phyloP scores from a whole-genome alignment of 2,329 filamentous ascomycete genomes.

The Alternaria metachromatica region DNA sequence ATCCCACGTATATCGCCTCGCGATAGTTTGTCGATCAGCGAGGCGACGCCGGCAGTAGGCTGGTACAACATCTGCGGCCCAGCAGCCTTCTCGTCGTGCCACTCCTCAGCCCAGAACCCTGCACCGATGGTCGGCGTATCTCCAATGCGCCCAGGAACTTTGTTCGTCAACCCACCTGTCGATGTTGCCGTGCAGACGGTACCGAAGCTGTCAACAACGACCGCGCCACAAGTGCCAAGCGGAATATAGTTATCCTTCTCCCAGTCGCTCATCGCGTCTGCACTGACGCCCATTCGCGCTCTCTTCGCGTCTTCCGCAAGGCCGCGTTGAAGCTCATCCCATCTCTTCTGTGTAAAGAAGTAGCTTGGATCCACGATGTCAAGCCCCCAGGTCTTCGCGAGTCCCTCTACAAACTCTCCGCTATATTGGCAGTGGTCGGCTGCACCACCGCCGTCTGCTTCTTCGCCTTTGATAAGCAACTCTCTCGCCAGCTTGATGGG shows the following conservation, averaged over 20 bases:
- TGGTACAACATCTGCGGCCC: conserved; percentile 28
- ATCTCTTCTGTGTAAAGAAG: conserved; percentile 79
- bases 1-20: conserved; percentile 54
- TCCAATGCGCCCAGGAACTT: conserved; percentile 81
- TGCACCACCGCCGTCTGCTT: conserved; percentile 65
- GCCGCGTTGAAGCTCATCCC: conserved; percentile 77
- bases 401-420: conserved; percentile 70
- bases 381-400: conserved; percentile 73
- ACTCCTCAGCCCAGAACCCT: conserved; percentile 90
- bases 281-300: conserved; percentile 47
- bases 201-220: conserved; percentile 78
- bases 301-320: conserved; percentile 52
- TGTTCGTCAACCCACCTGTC: conserved; percentile 85
- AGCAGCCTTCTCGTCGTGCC: conserved; percentile 60
- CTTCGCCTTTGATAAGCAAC: conserved; percentile 72
- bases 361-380: conserved; percentile 73
- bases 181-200: conserved; percentile 72
- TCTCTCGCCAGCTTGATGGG: conserved; percentile 76
- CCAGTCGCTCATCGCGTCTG: conserved; percentile 56
- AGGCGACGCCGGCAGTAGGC: conserved; percentile 14
- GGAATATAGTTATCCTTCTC: conserved; percentile 71
- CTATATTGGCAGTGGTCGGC: conserved; percentile 74
- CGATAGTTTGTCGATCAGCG: conserved; percentile 33
- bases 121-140: conserved; percentile 85
- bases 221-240: conserved; percentile 84